Base-by-base conservation (phyloP, 148 eudicot genomes). In the Dianthus caryophyllus region DNA sequence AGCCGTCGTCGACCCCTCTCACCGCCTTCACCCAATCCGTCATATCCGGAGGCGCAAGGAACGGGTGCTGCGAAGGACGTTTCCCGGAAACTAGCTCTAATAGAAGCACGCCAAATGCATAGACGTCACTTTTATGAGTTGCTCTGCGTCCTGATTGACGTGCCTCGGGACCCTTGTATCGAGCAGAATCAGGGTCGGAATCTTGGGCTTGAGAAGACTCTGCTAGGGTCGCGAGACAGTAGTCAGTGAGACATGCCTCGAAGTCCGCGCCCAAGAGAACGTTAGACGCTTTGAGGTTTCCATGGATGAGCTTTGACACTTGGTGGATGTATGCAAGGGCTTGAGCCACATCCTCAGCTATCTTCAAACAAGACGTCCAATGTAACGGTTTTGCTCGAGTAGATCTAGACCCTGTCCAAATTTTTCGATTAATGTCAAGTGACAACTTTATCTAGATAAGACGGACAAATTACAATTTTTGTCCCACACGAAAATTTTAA, bases 301-400 rank as follows among this genome's bases (percentile, higher is more conserved):
- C 96, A 51, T 91, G 97, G 47, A 79, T 75, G 50, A 84, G 83
- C 33, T 72, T 79, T 38, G 97, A 84, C 20, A 92, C 88, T 78
- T 88, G 97, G 68, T 91, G 97, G 64, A 91, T 91, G 82, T 84
- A 91, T 9, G 92, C 85, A 16, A 91, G 90, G 72, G 96, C 97
- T 59, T 86, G 84, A 22, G 97, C 96, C 38, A 91, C 86, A 51
- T 91, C 97, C 69, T 91, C 97, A 17, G 97, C 97, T 71, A 91
- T 88, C 72, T 91, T 91, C 38, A 91, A 77, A 75, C 97, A 91
- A 16, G 97, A 91, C 22, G 97, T 91, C 97, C 97, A 91, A 68
- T 91, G 97, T 13, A 91, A 85, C 43, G 97, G 97, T 67, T 87
- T 91, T 25, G 97, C 96, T 65, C 96, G 80, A 5, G 87, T 78